Base-by-base conservation (phyloP, 1,139 yeast genomes). In the Yamadazyma atmosphaerica region DNA sequence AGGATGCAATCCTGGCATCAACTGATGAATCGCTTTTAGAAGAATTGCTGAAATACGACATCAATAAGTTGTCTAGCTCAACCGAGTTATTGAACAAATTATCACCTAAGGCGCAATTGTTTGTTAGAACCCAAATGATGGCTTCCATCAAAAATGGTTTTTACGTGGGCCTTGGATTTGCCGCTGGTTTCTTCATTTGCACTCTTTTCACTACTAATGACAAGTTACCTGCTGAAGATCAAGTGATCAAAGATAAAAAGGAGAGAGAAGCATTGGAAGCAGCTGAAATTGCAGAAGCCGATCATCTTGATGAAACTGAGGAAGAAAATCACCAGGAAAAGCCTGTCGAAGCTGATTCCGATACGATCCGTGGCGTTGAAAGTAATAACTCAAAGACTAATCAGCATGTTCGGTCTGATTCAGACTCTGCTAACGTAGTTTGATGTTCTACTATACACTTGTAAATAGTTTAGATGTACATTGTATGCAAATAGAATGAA, bases 71-170 rank as follows among this genome's bases (percentile, higher is more conserved):
- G 25, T 42, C 47, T n/a, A 39, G 52, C 6, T 47, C 58, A 3
- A 56, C 64, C 11, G 46, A 42, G 1, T 33, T 55, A 2, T 35
- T 66, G 15, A 30, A 43, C 1, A 29, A 22, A 3, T 53, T 68
- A 38, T 42, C 60, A 7, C 59, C 62, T 1, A 60, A 41, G 16
- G 55, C 70, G 0, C 47, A 49, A 35, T 13, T 18, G 1, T 64
- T 63, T 35, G 52, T 68, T 29, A 64, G 59, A 46, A 24, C 33
- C 1, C 60, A 57, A 43, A 56, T 65, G 36, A 58, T 65, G 65
- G 40, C 46, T 9, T 54, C 65, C 2, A 59, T 67, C 17, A 50
- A 52, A 31, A 60, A 63, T 42, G 70, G 64, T 0, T 67, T 60
- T 42, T 64, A 64, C 46, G 55, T 64, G 56, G 31, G 52, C 33